Percentiles rank a stretch among this genome's conserved stretches.
Conservation (phyloP, 1,284 basidiomycete species). For the Paramarasmius palmivorus region DNA sequence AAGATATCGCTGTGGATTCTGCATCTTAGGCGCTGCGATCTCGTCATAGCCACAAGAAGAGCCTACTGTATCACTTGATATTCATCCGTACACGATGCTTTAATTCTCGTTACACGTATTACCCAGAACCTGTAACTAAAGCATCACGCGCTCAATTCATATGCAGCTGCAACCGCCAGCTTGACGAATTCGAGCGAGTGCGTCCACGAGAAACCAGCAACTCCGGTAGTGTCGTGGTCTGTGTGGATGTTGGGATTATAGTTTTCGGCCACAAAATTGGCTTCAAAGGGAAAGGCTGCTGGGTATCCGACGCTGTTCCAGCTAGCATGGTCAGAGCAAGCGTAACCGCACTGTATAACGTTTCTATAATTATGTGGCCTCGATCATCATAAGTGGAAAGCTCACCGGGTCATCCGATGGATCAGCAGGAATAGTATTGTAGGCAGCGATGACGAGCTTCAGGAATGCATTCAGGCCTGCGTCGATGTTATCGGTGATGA, state of each 20-base stretch:
- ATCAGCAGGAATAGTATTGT: not conserved
- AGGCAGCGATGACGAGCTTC: not conserved
- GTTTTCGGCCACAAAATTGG: slow-evolving; percentile 22
- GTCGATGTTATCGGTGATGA: not conserved
- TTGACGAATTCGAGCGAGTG: slow-evolving; percentile 50
- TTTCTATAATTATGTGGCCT: no score
- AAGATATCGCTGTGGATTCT: no score
- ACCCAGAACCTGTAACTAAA: no score
- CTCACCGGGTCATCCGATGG: slow-evolving; percentile 18
- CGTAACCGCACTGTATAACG: slow-evolving; percentile 11
- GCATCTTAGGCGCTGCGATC: no score
- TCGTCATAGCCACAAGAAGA: no score
- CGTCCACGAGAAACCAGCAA: slow-evolving; percentile 39
- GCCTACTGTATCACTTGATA: no score
- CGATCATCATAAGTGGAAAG: slow-evolving; percentile 20
- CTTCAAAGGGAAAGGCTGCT: slow-evolving; percentile 26
- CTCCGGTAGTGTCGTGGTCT: slow-evolving; percentile 40
- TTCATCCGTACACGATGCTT: no score
- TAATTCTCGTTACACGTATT: no score
- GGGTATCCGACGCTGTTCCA: slow-evolving; percentile 11
- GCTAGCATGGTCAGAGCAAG: slow-evolving; percentile 12
- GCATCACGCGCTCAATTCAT: slow-evolving; percentile 22
- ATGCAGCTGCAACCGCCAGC: slow-evolving; percentile 46
- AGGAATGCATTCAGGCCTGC: not conserved
- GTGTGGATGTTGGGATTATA: slow-evolving; percentile 45